phyloP scores from a whole-genome alignment of 2,329 filamentous ascomycete species.

The Dactylellina sp. region DNA sequence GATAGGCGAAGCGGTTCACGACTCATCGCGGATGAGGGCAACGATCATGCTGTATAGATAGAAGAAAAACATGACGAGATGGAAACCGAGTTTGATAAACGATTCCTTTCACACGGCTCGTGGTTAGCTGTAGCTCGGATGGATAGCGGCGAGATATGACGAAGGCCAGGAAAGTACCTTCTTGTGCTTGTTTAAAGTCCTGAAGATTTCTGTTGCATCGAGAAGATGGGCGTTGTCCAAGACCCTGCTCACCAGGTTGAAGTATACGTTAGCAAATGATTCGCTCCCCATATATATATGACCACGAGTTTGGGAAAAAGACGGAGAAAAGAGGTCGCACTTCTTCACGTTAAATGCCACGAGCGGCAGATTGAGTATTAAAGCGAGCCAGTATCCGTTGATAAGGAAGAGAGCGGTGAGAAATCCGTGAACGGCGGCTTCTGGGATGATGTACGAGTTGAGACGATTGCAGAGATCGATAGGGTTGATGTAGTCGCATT shows the following conservation, averaged over 20 bases:
- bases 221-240: conserved; percentile 96
- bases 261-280: conserved; percentile 56
- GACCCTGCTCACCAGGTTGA: conserved; percentile 72
- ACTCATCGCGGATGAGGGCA: conserved; percentile 77
- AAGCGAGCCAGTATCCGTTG: conserved; percentile 97
- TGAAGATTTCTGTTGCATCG: conserved; percentile 98
- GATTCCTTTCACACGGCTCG: conserved; percentile 76
- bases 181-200: conserved; percentile 98
- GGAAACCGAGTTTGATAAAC: conserved; percentile 98
- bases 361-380: conserved; percentile 91
- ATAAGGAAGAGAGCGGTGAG: conserved; percentile 95
- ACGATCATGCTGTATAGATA: conserved; percentile 99
- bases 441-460: conserved; percentile 99
- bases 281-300: background rate
- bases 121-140: background rate
- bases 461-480: conserved; percentile 99
- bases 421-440: conserved; percentile 97
- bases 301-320: background rate
- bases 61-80: conserved; percentile 99
- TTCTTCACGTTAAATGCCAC: conserved; percentile 97
- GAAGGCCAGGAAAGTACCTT: conserved; percentile 70
- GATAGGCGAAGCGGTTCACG: conserved; percentile 57
- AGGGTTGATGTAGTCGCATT: conserved; percentile 99
- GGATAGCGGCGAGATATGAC: background rate
- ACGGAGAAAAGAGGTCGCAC: conserved; percentile 70